Base-by-base conservation (phyloP, 129 eudicot genomes). In the Flaveria linearis region DNA sequence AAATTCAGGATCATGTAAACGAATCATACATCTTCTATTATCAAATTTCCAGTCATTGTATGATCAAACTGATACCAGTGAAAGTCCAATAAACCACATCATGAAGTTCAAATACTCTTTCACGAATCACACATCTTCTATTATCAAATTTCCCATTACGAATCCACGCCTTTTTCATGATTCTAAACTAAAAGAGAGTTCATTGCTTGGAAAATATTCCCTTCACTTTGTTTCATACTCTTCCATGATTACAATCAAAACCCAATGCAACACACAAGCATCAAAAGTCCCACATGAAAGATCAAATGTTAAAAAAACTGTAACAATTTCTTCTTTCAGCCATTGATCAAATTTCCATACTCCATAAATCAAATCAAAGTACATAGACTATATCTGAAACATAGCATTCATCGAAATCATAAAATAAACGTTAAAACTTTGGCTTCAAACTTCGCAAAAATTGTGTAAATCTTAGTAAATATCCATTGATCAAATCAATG, bases 211-310 rank as follows among this genome's bases (percentile, higher is more conserved):
- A 45, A 45, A 45, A 45, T 11, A 45, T 45, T 45, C 50, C 50
- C 25, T 9, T 74, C 69, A 58, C 17, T 43, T 55, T 22, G 17
- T 72, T 55, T 33, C 36, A 33, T 39, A 18, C 4, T 56, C 39
- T 72, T 52, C 13, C 20, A 52, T 33, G 51, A 55, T 52, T 52
- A 52, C 33, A 73, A 74, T 43, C 45, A 74, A 42, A 23, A 58
- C 23, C 16, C 10, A 74, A 46, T 25, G 70, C 26, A 28, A 33
- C 14, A 49, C 39, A 67, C 57, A 76, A 52, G 73, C 74, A 66
- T 76, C 45, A 76, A 64, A 13, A 39, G 51, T 75, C 72, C 63
- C 33, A 49, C 42, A 76, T 5, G 26, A 75, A 75, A 9, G 43
- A 25, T 25, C 51, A 47, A 63, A 63, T 28, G 41, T 11, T 63